These are phyloP conservation scores for Leccinum subatratum DNA, from an alignment of 1,284 basidiomycete genomes.

Conservation along the genomic window DNA sequence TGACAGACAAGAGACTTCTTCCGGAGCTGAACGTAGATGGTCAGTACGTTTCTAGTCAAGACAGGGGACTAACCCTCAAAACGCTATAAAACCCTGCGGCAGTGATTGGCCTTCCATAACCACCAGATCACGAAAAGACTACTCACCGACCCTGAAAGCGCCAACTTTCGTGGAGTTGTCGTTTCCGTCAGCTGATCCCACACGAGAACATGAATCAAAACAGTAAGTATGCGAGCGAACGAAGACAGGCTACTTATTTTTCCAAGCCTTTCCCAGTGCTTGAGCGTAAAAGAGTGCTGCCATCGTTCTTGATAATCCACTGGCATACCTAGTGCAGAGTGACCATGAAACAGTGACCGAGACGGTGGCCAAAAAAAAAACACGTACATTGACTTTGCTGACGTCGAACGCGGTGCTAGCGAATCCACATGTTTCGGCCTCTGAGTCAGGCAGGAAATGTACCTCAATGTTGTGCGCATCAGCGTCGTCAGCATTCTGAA, in stretches of 20 bases:
- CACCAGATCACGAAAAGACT: background rate
- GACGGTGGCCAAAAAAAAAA: background rate
- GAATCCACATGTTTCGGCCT: constrained; percentile 33
- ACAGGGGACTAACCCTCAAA: constrained; percentile 45
- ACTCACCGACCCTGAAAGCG: constrained; percentile 75
- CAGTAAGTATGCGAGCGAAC: background rate
- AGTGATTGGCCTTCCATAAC: background rate
- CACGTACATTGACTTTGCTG: constrained; percentile 1
- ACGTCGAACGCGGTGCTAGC: constrained; percentile 2
- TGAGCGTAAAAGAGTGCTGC: constrained; percentile 64
- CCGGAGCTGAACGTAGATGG: constrained; percentile 4
- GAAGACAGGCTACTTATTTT: constrained; percentile 60
- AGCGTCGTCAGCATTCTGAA: constrained; percentile 95
- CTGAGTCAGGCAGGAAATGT: constrained; percentile 65
- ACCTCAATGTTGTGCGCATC: constrained; percentile 75
- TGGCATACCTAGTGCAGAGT: constrained; percentile 35
- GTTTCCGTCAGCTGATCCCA: constrained; percentile 64
- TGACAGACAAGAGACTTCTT: constrained; percentile 47
- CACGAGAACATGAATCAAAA: background rate
- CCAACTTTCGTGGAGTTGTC: constrained; percentile 81
- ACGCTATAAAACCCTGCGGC: constrained; percentile 68
- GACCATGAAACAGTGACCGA: background rate
- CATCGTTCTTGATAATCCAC: constrained; percentile 86
- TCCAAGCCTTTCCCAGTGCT: constrained; percentile 84
- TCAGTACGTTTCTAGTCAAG: constrained; percentile 36